Base-by-base conservation (phyloP, 306 rosid genomes). In the Vigna radiata region DNA sequence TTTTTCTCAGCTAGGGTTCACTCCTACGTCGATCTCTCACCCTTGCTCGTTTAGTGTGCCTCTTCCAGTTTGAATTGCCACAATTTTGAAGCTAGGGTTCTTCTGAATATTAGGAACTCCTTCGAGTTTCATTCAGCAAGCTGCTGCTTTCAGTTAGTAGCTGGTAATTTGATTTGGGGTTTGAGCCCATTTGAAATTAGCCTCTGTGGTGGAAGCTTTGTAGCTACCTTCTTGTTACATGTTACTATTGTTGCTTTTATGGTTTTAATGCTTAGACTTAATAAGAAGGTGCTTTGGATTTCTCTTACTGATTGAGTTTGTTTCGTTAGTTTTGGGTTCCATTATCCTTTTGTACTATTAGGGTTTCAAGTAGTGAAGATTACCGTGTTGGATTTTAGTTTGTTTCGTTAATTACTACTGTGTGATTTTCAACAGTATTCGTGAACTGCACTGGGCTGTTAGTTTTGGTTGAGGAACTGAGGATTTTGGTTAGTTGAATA, bases 1-100 rank as follows among this genome's bases (percentile, higher is more conserved):
- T 82, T 70, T 70, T 41, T 6, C 54, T 76, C 68, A 27, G 5
- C 23, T 70, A 82, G 82, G 85, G 82, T 82, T 82, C 85, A 23
- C 17, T 63, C n/a, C 4, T 10, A 14, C 73, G 41, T 37, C 37
- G 73, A 81, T 75, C 81, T 76, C n/a, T 18, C 56, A 5, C 54
- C 21, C 72, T 64, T 16, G 11, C 11, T 17, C 46, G 46, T 41
- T 41, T 11, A 41, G 13, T 41, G 4, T 4, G 19, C n/a, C n/a
- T 60, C 37, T 3, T 47, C 27, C 11, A 15, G 0, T 47, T 18
- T 54, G 62, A 70, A 43, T 76, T 36, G 41, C 73, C 59, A 16
- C 70, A 2, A 16, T 70, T 73, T 2, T 11, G 3, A n/a, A 59
- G 25, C 11, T 27, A 16, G 18, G 39, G 17, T 39, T 52, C 44